phyloP scores from a whole-genome alignment of 352 stramenopile genomes.

The Phytophthora cryptogea region DNA sequence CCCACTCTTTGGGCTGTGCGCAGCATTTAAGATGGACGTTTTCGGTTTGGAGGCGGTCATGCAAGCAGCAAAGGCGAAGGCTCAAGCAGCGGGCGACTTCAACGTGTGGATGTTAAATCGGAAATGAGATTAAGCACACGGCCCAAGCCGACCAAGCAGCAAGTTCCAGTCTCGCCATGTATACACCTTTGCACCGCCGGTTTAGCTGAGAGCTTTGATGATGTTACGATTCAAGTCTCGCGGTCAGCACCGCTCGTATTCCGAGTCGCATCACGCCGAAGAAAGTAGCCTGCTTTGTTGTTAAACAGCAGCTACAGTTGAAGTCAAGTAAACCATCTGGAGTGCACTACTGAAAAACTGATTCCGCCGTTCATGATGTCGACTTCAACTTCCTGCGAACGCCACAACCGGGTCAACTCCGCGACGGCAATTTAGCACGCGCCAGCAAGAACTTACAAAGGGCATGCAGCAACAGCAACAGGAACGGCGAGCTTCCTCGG shows the following conservation, averaged over 20 bases:
- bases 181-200: conserved; percentile 11
- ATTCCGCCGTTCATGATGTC: conserved; percentile 12
- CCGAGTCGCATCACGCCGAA: conserved; percentile 1
- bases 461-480: no score
- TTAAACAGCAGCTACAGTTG: conserved; percentile 7
- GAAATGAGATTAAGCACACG: conserved; percentile 17
- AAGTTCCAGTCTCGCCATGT: background rate
- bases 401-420: no score
- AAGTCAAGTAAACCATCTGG: background rate
- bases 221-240: conserved; percentile 23
- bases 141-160: conserved; percentile 12
- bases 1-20: conserved; percentile 14
- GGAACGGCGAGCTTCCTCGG: no score
- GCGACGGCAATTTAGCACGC: background rate
- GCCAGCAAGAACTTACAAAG: background rate
- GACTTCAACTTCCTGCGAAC: no score
- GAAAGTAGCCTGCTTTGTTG: background rate
- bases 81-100: background rate
- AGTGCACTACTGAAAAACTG: background rate
- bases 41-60: conserved; percentile 9
- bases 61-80: background rate
- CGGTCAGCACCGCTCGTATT: conserved; percentile 17
- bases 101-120: conserved; percentile 5
- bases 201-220: conserved; percentile 12
- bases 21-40: conserved; percentile 8